phyloP scores from a whole-genome alignment of 306 rosid species.

The Vachellia pachyceras region DNA sequence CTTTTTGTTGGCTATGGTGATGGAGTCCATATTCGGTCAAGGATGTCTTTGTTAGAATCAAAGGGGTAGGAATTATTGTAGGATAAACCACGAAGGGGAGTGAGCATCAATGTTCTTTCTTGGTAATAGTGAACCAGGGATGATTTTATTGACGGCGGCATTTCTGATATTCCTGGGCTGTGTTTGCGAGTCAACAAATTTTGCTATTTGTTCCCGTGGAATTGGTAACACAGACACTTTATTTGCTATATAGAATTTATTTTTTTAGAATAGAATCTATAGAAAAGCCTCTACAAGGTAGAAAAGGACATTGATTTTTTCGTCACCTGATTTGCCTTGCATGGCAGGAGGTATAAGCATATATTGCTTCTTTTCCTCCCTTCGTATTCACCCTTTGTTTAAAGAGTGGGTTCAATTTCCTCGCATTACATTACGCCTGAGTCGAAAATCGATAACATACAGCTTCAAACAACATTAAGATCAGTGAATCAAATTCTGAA shows the following conservation, averaged over 20 bases:
- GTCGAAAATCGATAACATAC: background rate
- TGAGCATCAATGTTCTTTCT: slow-evolving; percentile 13
- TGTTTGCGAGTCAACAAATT: background rate
- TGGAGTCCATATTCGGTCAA: slow-evolving; percentile 3
- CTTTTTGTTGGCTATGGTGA: slow-evolving; percentile 13
- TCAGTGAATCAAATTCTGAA: background rate
- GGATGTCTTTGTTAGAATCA: slow-evolving; percentile 33
- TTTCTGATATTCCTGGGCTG: background rate
- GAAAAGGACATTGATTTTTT: background rate
- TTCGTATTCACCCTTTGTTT: background rate
- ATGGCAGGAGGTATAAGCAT: background rate
- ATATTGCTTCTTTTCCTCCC: background rate
- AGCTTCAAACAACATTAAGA: slow-evolving; percentile 10
- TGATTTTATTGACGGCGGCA: slow-evolving; percentile 7
- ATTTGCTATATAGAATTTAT: background rate
- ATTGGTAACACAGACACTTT: background rate
- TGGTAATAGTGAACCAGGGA: background rate
- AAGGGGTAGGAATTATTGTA: slow-evolving; percentile 18
- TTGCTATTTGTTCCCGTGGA: slow-evolving; percentile 16
- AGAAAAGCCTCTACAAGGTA: background rate
- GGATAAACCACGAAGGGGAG: slow-evolving; percentile 7
- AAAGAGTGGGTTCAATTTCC: no score
- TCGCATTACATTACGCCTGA: background rate
- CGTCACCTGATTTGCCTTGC: background rate
- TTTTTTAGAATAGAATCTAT: background rate